phyloP scores from a whole-genome alignment of 306 rosid species.

The Hippophae tibetana region DNA sequence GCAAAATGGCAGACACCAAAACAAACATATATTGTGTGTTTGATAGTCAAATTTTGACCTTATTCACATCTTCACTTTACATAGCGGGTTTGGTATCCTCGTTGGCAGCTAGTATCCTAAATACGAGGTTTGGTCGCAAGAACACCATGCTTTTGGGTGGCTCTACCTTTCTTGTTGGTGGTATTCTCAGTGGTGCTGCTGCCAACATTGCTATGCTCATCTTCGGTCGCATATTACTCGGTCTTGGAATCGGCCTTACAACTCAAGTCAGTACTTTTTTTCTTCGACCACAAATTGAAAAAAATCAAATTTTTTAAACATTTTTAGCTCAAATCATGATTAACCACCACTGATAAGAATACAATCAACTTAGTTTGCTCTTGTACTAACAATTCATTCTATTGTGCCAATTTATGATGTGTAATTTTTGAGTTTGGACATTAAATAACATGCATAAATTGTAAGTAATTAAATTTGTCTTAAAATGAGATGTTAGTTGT shows the following conservation, averaged over 20 bases:
- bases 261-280: constrained; percentile 39
- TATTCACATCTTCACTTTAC: constrained; percentile 63
- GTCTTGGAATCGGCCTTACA: constrained; percentile 66
- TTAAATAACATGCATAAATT: too few species aligned
- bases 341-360: too few species aligned
- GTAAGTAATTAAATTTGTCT: too few species aligned
- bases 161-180: constrained; percentile 39
- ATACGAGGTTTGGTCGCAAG: constrained; percentile 29
- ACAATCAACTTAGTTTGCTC: too few species aligned
- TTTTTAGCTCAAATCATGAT: too few species aligned
- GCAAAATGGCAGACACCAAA: constrained; percentile 22
- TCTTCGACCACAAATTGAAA: too few species aligned
- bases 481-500: too few species aligned
- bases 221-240: constrained; percentile 61
- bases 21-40: constrained; percentile 48
- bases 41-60: constrained; percentile 52
- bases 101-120: constrained; percentile 44
- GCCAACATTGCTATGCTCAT: constrained; percentile 57
- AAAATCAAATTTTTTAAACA: too few species aligned
- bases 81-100: constrained; percentile 50
- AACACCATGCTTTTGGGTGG: constrained; percentile 57
- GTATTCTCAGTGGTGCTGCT: constrained; percentile 54
- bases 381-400: too few species aligned
- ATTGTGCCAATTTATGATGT: too few species aligned
- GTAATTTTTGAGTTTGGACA: too few species aligned